Evolutionary conservation across 768 basidiomycete genomes (phyloP), one percentile per base, ranked within the genome.

Genomic region (Phanerochaete sordida): DNA sequence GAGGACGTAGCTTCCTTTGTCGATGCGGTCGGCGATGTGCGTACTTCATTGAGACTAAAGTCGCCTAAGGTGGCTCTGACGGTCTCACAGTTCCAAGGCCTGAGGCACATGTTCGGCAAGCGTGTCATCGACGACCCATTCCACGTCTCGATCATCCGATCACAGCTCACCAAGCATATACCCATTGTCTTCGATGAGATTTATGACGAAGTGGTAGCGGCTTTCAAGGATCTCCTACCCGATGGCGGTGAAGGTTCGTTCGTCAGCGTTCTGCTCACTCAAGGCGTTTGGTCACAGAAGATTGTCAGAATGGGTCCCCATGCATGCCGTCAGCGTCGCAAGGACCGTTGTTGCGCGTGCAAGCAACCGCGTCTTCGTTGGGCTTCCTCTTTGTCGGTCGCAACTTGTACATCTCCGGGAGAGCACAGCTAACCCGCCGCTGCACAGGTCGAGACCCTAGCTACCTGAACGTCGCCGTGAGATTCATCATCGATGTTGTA

Each of bases 1-100:
- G 81, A 81, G 46, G 75, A 79, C 24, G 70, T 72, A 24, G 68
- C 82, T 6, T 81, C 81, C 82, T 5, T 81, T 81, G 67, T 70
- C 75, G 71, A 76, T 47, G 66, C 68, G 58, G 76, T 77, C 33
- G 82, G 81, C 51, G 8, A 30, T 57, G 5, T 28, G 19, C 31
- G 21, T 26, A 3, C 47, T 48, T 48, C 7, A 48, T n/a, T n/a
- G n/a, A n/a, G n/a, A 11, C 47, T 48, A 19, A 19, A 7, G 6
- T 19, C 11, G 39, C 39, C 8, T 16, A 16, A 19, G 24, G 44
- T 6, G 6, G 7, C 21, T 37, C 23, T 33, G 48, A 21, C 39
- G 5, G n/a, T n/a, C n/a, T n/a, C n/a, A n/a, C n/a, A n/a, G n/a
- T n/a, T n/a, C n/a, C n/a, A n/a, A n/a, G n/a, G 33, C 33, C 33